Conservation (phyloP, 208 protist genomes). For the Trypanosoma cruzi region DNA sequence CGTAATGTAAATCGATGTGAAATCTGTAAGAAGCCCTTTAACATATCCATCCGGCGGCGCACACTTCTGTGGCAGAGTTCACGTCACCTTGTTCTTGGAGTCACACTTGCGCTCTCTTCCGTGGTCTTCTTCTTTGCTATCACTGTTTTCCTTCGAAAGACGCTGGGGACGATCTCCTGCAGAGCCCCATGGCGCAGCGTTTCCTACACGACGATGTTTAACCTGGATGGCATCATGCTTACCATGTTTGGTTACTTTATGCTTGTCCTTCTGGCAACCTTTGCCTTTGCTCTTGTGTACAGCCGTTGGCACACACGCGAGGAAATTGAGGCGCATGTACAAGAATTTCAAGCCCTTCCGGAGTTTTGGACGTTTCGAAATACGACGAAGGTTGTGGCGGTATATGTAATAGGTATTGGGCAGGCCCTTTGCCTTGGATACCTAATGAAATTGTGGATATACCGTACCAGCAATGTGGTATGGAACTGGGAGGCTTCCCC, state of each 20-base stretch:
- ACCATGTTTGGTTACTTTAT: slow-evolving; percentile 57
- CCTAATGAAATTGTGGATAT: slow-evolving; percentile 67
- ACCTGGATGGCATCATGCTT: slow-evolving; percentile 50
- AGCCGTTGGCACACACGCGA: slow-evolving; percentile 56
- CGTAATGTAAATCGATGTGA: slow-evolving; percentile 77
- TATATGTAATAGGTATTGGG: slow-evolving; percentile 37
- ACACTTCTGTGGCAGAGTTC: slow-evolving; percentile 52
- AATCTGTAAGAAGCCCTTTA: slow-evolving; percentile 76
- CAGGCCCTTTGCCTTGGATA: slow-evolving; percentile 60
- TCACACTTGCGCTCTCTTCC: slow-evolving; percentile 43
- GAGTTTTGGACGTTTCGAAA: slow-evolving; percentile 62
- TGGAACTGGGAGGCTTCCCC: slow-evolving; percentile 85
- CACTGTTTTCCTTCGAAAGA: slow-evolving; percentile 29
- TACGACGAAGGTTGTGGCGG: slow-evolving; percentile 31
- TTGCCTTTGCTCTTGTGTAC: slow-evolving; percentile 54
- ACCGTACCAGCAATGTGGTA: slow-evolving; percentile 48
- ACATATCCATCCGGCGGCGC: slow-evolving; percentile 43
- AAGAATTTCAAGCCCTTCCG: slow-evolving; percentile 49
- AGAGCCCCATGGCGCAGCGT: slow-evolving; percentile 57
- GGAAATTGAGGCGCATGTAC: slow-evolving; percentile 54
- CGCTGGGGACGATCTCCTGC: slow-evolving; percentile 64
- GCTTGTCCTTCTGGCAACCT: slow-evolving; percentile 43
- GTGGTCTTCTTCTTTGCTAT: slow-evolving; percentile 35
- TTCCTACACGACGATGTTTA: slow-evolving; percentile 57
- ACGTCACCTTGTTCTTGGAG: slow-evolving; percentile 33